Conservation (phyloP, 2,329 filamentous ascomycete species). For the Calonectria naviculata region DNA sequence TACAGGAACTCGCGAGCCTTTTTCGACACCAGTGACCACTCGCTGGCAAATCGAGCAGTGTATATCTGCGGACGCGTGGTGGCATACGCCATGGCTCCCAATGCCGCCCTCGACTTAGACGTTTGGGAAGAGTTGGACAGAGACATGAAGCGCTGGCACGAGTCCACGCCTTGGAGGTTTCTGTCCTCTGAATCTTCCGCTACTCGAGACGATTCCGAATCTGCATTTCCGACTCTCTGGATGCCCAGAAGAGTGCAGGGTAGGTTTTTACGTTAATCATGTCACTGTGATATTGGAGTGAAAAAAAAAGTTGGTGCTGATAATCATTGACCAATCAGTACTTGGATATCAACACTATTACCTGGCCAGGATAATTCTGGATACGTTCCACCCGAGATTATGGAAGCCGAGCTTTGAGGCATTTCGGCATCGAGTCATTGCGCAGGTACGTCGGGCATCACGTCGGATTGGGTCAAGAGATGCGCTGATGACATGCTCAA, state of each 20-base stretch:
- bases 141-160: conserved; percentile 37
- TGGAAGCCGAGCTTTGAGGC: conserved; percentile 38
- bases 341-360: conserved; percentile 54
- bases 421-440: conserved; percentile 27
- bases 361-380: conserved; percentile 50
- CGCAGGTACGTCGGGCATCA: conserved; percentile 28
- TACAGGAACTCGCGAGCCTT: conserved; percentile 42
- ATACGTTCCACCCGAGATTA: conserved; percentile 50
- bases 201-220: background rate
- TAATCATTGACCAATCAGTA: conserved; percentile 31
- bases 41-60: conserved; percentile 41
- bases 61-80: conserved; percentile 45
- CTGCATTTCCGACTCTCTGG: conserved; percentile 29
- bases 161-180: conserved; percentile 31
- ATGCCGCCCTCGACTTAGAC: conserved; percentile 35
- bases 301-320: conserved; percentile 4
- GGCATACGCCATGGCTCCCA: conserved; percentile 45
- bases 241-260: conserved; percentile 29
- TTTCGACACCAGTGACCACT: conserved; percentile 35
- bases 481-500: background rate
- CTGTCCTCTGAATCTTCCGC: conserved; percentile 25
- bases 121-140: conserved; percentile 33
- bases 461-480: too few species aligned
- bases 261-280: background rate
- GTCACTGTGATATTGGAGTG: background rate